These are phyloP conservation scores for Amphibolis antarctica DNA, from an alignment of 106 monocot species.

Conservation along the genomic window DNA sequence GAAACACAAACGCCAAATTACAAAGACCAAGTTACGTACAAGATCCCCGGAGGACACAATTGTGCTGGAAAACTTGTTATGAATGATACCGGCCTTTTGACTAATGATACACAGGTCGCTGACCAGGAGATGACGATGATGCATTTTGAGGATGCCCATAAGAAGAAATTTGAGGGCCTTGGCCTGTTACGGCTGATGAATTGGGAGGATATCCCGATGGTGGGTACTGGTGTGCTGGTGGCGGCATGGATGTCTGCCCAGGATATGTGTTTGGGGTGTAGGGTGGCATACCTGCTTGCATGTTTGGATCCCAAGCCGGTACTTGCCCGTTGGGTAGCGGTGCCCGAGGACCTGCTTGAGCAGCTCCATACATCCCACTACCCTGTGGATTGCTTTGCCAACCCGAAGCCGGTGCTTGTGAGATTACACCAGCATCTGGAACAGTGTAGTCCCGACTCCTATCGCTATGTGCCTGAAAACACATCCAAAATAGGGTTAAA, in stretches of 20 bases:
- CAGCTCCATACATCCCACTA: conserved; percentile 12
- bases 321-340: conserved; percentile 17
- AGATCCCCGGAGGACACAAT: not conserved
- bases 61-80: not conserved
- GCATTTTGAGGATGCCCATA: conserved; percentile 22
- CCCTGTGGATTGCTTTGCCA: conserved; percentile 39
- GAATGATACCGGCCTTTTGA: not conserved
- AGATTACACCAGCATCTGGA: conserved; percentile 40
- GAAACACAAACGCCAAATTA: too few species aligned
- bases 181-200: conserved; percentile 11
- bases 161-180: conserved; percentile 26
- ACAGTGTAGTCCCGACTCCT: conserved; percentile 85
- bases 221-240: conserved; percentile 9
- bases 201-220: conserved; percentile 6
- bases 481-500: not conserved
- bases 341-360: conserved; percentile 12
- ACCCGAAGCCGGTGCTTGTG: conserved; percentile 35
- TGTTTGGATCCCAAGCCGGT: conserved; percentile 42
- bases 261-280: conserved; percentile 14
- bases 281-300: conserved; percentile 18
- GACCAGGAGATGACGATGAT: conserved; percentile 19
- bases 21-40: too few species aligned
- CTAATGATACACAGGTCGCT: conserved; percentile 34
- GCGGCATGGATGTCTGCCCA: conserved; percentile 19
- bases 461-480: conserved; percentile 65